Conservation (phyloP, 139 green algal species). For the Picochlorum sp. region DNA sequence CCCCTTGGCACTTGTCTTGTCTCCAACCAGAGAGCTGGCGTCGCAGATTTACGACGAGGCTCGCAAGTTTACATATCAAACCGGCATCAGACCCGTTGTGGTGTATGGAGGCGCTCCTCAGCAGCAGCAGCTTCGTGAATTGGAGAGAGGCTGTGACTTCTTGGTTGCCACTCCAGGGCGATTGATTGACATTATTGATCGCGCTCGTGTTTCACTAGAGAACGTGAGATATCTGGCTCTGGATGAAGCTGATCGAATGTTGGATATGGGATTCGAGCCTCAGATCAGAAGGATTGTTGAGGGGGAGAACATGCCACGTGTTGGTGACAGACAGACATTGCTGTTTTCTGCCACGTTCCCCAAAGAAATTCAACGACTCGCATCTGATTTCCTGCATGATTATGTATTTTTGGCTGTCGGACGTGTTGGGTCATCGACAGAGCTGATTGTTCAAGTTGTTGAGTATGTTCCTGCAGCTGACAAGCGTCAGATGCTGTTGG, state of each 20-base stretch:
- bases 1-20: conserved; percentile 82
- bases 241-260: conserved; percentile 94
- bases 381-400: conserved; percentile 90
- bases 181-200: conserved; percentile 89
- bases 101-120: conserved; percentile 94
- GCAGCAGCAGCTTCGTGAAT: conserved; percentile 81
- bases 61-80: conserved; percentile 88
- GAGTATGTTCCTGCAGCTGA: conserved; percentile 72
- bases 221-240: conserved; percentile 71
- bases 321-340: conserved; percentile 84
- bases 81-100: conserved; percentile 81
- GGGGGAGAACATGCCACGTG: conserved; percentile 82
- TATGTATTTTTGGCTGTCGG: conserved; percentile 93
- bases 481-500: conserved; percentile 88
- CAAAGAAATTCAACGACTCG: conserved; percentile 82
- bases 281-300: conserved; percentile 71
- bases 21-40: conserved; percentile 88
- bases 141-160: conserved; percentile 92
- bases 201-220: conserved; percentile 68
- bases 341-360: conserved; percentile 96
- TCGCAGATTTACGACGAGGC: conserved; percentile 90
- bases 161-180: conserved; percentile 93
- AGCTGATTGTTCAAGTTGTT: conserved; percentile 91
- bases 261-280: conserved; percentile 98
- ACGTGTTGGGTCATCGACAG: conserved; percentile 75